Conservation (phyloP, 2,329 filamentous ascomycete genomes). For the Mycosphaerelloides madeirae region DNA sequence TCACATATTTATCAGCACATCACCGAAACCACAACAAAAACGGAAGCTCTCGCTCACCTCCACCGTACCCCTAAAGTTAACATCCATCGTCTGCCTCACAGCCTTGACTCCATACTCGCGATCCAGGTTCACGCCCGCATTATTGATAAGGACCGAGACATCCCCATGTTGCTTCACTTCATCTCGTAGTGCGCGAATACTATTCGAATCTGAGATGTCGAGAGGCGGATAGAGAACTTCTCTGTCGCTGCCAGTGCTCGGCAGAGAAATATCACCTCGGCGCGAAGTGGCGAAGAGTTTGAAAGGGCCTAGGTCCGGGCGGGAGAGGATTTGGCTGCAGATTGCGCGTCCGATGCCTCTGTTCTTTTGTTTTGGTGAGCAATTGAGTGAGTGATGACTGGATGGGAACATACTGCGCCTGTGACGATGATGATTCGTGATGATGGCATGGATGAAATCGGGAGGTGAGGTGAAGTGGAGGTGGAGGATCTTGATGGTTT, state of each 20-base stretch:
- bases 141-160: conserved; percentile 36
- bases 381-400: not conserved
- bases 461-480: too few species aligned
- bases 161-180: conserved; percentile 22
- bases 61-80: conserved; percentile 35
- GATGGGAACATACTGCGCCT: conserved; percentile 25
- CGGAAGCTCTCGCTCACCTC: conserved; percentile 22
- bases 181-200: conserved; percentile 27
- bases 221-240: conserved; percentile 29
- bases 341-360: conserved; percentile 35
- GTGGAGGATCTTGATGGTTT: too few species aligned
- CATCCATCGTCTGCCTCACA: conserved; percentile 31
- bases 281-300: conserved; percentile 33
- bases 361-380: conserved; percentile 23
- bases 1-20: not conserved
- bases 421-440: conserved; percentile 32
- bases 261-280: conserved; percentile 25
- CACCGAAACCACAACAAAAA: not conserved
- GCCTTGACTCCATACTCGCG: conserved; percentile 24
- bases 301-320: conserved; percentile 20
- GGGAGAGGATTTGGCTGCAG: conserved; percentile 28
- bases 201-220: conserved; percentile 27
- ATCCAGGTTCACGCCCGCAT: conserved; percentile 34
- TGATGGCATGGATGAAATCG: conserved; percentile 24
- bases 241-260: conserved; percentile 4